Conservation (phyloP, 164 flowering plant species). For the Tinospora cordifolia region DNA sequence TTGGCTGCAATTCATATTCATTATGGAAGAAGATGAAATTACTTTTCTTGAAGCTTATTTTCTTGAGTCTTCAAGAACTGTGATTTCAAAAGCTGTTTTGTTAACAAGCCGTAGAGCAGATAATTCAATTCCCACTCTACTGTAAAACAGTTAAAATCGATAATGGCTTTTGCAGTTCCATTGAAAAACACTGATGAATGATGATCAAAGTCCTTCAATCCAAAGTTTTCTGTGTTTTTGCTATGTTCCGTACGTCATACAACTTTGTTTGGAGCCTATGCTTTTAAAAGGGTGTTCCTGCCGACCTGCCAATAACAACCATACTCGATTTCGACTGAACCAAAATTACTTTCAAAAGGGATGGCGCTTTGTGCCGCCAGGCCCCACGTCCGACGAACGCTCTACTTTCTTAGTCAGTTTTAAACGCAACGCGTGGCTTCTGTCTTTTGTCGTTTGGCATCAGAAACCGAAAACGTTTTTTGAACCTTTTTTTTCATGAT, state of each 20-base stretch:
- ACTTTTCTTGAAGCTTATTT: not conserved
- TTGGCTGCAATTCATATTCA: slow-evolving; percentile 1
- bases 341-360: not conserved
- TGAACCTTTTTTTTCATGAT: too few species aligned
- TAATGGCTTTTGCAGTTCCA: too few species aligned
- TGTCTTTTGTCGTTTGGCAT: too few species aligned
- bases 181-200: too few species aligned
- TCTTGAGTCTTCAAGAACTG: not conserved
- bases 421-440: not conserved
- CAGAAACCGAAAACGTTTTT: too few species aligned
- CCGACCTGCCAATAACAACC: not conserved
- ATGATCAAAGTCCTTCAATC: too few species aligned
- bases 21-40: not conserved
- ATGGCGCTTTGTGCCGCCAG: not conserved
- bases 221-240: too few species aligned
- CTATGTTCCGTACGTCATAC: too few species aligned
- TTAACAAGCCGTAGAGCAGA: not conserved
- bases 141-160: too few species aligned
- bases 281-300: not conserved
- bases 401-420: not conserved
- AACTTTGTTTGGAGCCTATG: too few species aligned
- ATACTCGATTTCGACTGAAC: not conserved
- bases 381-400: not conserved
- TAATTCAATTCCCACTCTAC: not conserved
- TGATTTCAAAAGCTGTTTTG: not conserved